phyloP scores from a whole-genome alignment of 345 rosid species.

The Barbarea vulgaris region DNA sequence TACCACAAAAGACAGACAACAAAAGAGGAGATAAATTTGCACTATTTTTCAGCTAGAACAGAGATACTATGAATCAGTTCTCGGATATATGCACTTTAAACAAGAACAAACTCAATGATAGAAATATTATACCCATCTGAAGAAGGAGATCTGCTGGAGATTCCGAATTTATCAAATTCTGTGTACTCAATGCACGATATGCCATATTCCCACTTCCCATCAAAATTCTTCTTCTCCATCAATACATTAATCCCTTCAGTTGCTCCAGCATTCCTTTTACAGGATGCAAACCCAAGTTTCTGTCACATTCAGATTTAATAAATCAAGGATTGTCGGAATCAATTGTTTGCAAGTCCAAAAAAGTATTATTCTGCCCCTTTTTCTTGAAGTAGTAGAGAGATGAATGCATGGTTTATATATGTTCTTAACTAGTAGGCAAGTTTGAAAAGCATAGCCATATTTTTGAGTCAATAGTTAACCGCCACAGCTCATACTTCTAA shows the following conservation, averaged over 20 bases:
- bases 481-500: neutral
- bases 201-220: slow-evolving; percentile 94
- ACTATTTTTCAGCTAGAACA: neutral
- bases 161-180: slow-evolving; percentile 79
- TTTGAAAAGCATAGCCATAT: slow-evolving; percentile 9
- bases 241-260: slow-evolving; percentile 89
- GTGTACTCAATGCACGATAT: slow-evolving; percentile 94
- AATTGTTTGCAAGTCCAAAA: slow-evolving; percentile 7
- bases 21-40: neutral
- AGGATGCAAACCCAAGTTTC: slow-evolving; percentile 94
- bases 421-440: slow-evolving; percentile 4
- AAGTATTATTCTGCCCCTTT: neutral
- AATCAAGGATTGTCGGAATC: slow-evolving; percentile 11
- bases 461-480: neutral
- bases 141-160: slow-evolving; percentile 46
- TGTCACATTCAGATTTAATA: slow-evolving; percentile 40
- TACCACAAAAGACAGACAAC: neutral
- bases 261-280: slow-evolving; percentile 78
- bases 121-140: slow-evolving; percentile 46
- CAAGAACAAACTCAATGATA: slow-evolving; percentile 8
- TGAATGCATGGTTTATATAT: neutral
- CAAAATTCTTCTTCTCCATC: slow-evolving; percentile 74
- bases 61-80: neutral
- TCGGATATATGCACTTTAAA: neutral
- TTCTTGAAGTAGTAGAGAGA: neutral